Evolutionary conservation across 1,284 basidiomycete species (phyloP), one percentile per base, ranked within the genome.

Genomic region (Puccinia polysora): DNA sequence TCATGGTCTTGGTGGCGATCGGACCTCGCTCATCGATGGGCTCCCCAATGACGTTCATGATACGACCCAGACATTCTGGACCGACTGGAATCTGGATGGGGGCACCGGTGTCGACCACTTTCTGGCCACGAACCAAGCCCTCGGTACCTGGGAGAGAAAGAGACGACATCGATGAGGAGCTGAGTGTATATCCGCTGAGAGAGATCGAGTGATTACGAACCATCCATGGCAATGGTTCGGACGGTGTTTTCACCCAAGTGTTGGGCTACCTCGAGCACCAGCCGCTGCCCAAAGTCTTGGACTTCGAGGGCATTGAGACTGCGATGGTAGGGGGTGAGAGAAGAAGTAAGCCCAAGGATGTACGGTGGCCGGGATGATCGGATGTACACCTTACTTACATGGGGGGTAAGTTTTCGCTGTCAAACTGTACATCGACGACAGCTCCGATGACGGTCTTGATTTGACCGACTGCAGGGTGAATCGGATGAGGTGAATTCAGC

Each of bases 21-120:
- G 93, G 93, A 75, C 95, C 95, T 84, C 95, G 91, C 83, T 97
- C 93, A 82, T 98, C 95, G 82, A 98, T 97, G 81, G 95, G 91
- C 82, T 97, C 94, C 80, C 95, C 95, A 83, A 97, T 97, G 83
- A 98, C 95, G 84, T 97, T 98, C 90, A 98, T 97, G 86, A 98
- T 98, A 82, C 95, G 92, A 74, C 94, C 95, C 74, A 97, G 88
- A 65, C 91, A 93, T 75, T 86, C 90, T 75, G 86, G 87, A 76
- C 95, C 95, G 80, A 98, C 95, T 78, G 94, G 95, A 77, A 98
- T 91, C 83, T 86, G 86, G 83, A 98, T 97, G 81, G 95, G 95
- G 73, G 88, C 84, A 81, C 95, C 95, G 58, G 94, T 96, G 84
- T 97, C 95, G 79, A 95, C 80, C 80, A 97, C 95, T 84, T 88